These are phyloP conservation scores for Aspergillus cejpii DNA, from an alignment of 2,329 filamentous ascomycete species.

Conservation along the genomic window DNA sequence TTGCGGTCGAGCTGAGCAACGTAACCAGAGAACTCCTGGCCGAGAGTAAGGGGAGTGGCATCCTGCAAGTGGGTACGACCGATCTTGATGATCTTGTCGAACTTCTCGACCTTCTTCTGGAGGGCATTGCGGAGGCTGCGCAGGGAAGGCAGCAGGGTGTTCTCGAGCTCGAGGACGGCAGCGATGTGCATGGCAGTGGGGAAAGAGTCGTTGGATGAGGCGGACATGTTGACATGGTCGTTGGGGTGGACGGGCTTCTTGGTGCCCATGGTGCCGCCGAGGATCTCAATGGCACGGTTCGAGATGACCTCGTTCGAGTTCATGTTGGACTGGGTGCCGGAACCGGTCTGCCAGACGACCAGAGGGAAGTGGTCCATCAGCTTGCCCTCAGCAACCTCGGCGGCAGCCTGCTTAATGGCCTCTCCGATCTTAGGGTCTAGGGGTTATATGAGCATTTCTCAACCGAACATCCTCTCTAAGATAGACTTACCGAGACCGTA, in stretches of 20 bases:
- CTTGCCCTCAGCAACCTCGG: constrained; percentile 89
- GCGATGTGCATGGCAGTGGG: constrained; percentile 99
- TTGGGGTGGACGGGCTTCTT: constrained; percentile 99
- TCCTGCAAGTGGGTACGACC: constrained; percentile 96
- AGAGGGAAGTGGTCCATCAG: constrained; percentile 96
- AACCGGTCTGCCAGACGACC: constrained; percentile 98
- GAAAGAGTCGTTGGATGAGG: constrained; percentile 98
- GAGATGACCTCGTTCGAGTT: constrained; percentile 99
- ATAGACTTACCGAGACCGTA: constrained; percentile 64
- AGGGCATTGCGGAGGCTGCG: constrained; percentile 75
- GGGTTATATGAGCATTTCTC: constrained; percentile 4
- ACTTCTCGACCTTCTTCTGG: constrained; percentile 81
- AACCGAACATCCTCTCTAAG: constrained; percentile 8
- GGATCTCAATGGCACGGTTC: constrained; percentile 96
- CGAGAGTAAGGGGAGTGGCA: constrained; percentile 88
- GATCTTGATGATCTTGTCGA: constrained; percentile 97
- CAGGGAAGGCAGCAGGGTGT: constrained; percentile 74
- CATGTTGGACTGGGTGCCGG: constrained; percentile 99
- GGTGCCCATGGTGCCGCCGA: constrained; percentile 85
- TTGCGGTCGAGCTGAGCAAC: constrained; percentile 89
- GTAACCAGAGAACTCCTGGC: constrained; percentile 97
- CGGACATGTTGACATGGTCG: constrained; percentile 99
- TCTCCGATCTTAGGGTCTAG: constrained; percentile 79
- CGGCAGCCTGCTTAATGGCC: constrained; percentile 89
- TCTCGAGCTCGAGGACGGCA: constrained; percentile 86